These are phyloP conservation scores for Barnettozyma populi DNA, from an alignment of 805 yeast genomes.

Conservation along the genomic window DNA sequence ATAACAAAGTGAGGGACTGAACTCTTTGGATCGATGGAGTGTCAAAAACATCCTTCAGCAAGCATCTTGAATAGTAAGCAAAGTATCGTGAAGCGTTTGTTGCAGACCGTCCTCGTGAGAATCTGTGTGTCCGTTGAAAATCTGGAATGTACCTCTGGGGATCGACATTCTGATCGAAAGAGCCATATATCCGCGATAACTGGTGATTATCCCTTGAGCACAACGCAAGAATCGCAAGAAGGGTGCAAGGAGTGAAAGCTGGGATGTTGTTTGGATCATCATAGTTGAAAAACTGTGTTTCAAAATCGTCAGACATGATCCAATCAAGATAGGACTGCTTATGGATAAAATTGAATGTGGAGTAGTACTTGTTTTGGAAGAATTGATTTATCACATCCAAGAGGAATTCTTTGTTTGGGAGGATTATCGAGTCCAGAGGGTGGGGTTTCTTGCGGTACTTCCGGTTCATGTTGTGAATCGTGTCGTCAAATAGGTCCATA, in stretches of 20 bases:
- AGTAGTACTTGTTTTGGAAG: slow-evolving; percentile 9
- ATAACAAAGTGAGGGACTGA: slow-evolving; percentile 32
- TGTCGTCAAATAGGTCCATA: slow-evolving; percentile 4
- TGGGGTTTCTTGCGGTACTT: slow-evolving; percentile 9
- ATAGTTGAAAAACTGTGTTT: slow-evolving; percentile 12
- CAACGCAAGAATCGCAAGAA: slow-evolving; percentile 33
- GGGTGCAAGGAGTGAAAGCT: slow-evolving; percentile 13
- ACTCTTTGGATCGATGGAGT: slow-evolving; percentile 34
- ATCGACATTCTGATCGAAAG: slow-evolving; percentile 25
- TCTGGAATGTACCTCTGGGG: slow-evolving; percentile 28
- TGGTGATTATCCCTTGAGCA: slow-evolving; percentile 31
- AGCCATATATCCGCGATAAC: slow-evolving; percentile 29
- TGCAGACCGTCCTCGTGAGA: slow-evolving; percentile 14
- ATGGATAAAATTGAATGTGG: slow-evolving; percentile 11
- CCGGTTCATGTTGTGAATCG: slow-evolving; percentile 11
- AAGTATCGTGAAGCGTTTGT: slow-evolving; percentile 34
- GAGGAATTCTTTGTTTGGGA: slow-evolving; percentile 9
- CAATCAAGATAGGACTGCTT: slow-evolving; percentile 8
- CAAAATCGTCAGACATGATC: slow-evolving; percentile 9
- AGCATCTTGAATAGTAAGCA: slow-evolving; percentile 34
- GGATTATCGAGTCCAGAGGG: slow-evolving; percentile 10
- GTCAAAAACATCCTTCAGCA: slow-evolving; percentile 32
- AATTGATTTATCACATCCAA: slow-evolving; percentile 6
- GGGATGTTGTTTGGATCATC: slow-evolving; percentile 15
- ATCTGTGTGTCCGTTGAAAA: slow-evolving; percentile 1